These are phyloP conservation scores for Epichloe brachyelytri DNA, from an alignment of 2,329 filamentous ascomycete genomes.

Conservation along the genomic window DNA sequence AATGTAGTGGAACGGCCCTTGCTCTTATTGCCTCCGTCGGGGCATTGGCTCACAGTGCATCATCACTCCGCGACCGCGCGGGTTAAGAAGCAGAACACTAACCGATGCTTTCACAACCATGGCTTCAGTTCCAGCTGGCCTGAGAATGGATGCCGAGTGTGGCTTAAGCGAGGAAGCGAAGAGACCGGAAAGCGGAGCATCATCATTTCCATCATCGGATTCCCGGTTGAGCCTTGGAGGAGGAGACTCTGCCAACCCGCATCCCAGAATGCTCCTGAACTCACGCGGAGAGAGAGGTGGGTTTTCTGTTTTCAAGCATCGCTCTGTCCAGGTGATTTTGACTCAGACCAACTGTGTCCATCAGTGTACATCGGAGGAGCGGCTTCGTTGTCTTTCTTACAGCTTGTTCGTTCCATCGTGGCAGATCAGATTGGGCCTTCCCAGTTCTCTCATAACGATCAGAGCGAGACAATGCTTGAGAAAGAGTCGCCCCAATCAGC, in stretches of 20 bases:
- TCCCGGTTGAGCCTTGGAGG: constrained; percentile 13
- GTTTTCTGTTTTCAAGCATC: not conserved
- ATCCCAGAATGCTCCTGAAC: constrained; percentile 35
- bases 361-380: constrained; percentile 37
- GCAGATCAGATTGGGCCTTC: constrained; percentile 40
- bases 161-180: constrained; percentile 1
- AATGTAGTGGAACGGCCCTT: constrained; percentile 35
- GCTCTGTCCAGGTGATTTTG: not conserved
- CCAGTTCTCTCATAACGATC: constrained; percentile 37
- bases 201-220: constrained; percentile 14
- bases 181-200: not conserved
- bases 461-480: constrained; percentile 40
- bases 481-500: constrained; percentile 18
- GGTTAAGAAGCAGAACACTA: constrained; percentile 7
- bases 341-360: not conserved
- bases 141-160: not conserved
- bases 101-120: constrained; percentile 2
- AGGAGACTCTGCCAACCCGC: constrained; percentile 9
- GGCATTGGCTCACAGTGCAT: constrained; percentile 26
- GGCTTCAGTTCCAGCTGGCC: not conserved
- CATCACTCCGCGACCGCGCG: constrained; percentile 20
- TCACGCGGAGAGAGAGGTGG: constrained; percentile 37
- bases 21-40: constrained; percentile 31
- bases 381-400: constrained; percentile 41
- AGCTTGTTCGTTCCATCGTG: constrained; percentile 34